Evolutionary conservation across 768 basidiomycete genomes (phyloP).

Genomic region (Grammothele lineata): DNA sequence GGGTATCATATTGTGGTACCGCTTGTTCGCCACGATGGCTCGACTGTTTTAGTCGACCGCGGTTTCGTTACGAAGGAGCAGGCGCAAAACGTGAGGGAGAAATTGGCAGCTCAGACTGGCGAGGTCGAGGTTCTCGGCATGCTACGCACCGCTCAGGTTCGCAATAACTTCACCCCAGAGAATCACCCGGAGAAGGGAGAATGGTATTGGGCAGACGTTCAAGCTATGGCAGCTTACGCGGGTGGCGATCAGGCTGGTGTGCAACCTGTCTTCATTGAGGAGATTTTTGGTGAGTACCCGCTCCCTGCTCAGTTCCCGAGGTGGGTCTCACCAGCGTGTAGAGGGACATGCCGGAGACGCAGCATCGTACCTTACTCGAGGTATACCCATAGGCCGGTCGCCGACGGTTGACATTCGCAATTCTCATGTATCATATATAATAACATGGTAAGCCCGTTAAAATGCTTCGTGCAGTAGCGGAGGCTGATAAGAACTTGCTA

Average conservation of each 20-base stretch:
- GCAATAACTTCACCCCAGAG: constrained; percentile 83
- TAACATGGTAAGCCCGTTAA: constrained; percentile 72
- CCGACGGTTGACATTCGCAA: constrained; percentile 87
- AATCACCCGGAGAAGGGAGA: constrained; percentile 74
- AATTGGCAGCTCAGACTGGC: constrained; percentile 34
- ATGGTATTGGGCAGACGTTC: constrained; percentile 93
- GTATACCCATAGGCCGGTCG: constrained; percentile 80
- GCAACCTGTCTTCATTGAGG: constrained; percentile 87
- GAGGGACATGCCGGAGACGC: constrained; percentile 85
- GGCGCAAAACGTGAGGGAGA: constrained; percentile 27
- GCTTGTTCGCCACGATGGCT: constrained; percentile 70
- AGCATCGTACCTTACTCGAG: constrained; percentile 51
- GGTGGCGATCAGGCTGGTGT: constrained; percentile 70
- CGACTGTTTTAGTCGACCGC: constrained; percentile 87
- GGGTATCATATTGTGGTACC: constrained; percentile 91
- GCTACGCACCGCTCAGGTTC: constrained; percentile 71
- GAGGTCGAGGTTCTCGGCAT: constrained; percentile 81
- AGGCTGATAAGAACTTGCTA: constrained; percentile 26
- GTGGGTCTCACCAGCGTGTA: constrained; percentile 29
- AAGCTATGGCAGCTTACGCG: constrained; percentile 70
- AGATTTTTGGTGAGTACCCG: constrained; percentile 67
- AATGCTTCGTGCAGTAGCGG: background rate
- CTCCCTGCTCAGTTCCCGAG: no score
- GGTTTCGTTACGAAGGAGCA: constrained; percentile 76
- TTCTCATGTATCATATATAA: constrained; percentile 90